Evolutionary conservation across 768 basidiomycete genomes (phyloP).

Genomic region (Nidularia sp.): DNA sequence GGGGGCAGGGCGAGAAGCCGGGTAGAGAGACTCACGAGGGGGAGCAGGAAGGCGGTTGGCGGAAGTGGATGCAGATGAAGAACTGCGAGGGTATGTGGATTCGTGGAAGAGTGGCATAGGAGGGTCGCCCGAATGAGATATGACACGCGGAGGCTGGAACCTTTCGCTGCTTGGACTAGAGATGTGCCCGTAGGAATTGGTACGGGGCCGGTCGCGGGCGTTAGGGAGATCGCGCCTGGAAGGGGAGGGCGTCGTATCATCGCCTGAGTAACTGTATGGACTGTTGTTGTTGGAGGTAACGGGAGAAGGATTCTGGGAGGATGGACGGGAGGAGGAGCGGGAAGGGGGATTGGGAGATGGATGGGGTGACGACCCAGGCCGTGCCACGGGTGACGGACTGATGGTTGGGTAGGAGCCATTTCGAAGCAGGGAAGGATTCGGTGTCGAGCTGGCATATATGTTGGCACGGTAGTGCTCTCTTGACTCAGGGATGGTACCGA

Average conservation of each 20-base stretch:
- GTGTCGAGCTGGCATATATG: not conserved
- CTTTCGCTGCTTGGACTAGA: too few relatives aligned
- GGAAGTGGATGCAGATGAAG: not conserved
- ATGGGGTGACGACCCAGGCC: not conserved
- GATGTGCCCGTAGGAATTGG: not conserved
- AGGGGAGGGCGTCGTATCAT: not conserved
- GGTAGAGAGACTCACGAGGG: not conserved
- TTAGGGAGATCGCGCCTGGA: not conserved
- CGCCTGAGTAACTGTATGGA: too few relatives aligned
- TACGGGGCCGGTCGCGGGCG: not conserved
- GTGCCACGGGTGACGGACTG: not conserved
- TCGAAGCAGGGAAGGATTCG: not conserved
- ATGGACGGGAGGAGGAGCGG: slow-evolving; percentile 6
- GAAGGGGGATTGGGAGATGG: slow-evolving; percentile 1
- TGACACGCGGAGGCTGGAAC: too few relatives aligned
- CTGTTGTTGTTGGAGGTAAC: not conserved
- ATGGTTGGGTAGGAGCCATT: slow-evolving; percentile 2
- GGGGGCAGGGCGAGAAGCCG: slow-evolving; percentile 11
- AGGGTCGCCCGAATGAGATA: too few relatives aligned
- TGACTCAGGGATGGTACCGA: slow-evolving; percentile 36
- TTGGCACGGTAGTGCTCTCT: not conserved
- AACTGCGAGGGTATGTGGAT: not conserved
- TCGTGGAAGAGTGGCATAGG: not conserved
- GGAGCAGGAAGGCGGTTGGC: not conserved
- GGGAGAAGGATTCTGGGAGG: slow-evolving; percentile 9